Evolutionary conservation across 1,284 basidiomycete genomes (phyloP).

Genomic region (Ustilago vetiveriae): DNA sequence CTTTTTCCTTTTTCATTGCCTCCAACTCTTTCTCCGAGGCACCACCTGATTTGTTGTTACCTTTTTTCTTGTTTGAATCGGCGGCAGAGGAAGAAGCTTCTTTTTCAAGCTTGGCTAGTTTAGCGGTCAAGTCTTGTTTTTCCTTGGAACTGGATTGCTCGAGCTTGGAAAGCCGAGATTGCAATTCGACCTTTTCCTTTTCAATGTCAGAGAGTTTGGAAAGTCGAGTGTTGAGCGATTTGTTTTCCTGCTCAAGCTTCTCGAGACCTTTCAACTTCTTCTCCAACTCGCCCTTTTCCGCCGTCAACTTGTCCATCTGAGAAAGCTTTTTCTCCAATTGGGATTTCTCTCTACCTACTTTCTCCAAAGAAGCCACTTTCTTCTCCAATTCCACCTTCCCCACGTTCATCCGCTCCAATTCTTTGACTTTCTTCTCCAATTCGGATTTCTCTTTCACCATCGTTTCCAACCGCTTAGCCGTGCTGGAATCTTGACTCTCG

Average conservation of each 20-base stretch:
- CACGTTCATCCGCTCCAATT: no score
- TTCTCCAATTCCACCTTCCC: conserved; percentile 17
- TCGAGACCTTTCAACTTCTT: background rate
- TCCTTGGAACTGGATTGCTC: background rate
- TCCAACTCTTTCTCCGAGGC: conserved; percentile 10
- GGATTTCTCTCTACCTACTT: conserved; percentile 39
- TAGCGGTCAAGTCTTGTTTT: conserved; percentile 3
- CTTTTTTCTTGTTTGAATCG: no score
- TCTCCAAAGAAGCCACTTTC: conserved; percentile 15
- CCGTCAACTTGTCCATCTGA: conserved; percentile 76
- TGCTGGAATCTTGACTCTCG: conserved; percentile 84
- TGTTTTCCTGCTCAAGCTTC: background rate
- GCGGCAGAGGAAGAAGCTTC: background rate
- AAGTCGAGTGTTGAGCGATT: no score
- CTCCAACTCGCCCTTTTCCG: conserved; percentile 51
- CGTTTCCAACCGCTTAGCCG: conserved; percentile 31
- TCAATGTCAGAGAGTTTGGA: no score
- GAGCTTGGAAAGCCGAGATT: background rate
- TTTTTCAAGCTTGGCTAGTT: conserved; percentile 15
- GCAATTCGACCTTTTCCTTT: background rate
- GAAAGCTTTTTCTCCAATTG: conserved; percentile 72
- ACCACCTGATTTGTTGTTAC: background rate
- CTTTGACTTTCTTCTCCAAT: conserved; percentile 7
- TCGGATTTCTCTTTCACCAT: conserved; percentile 35
- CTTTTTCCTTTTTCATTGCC: conserved; percentile 34